Base-by-base conservation (phyloP, 2,329 filamentous ascomycete genomes). In the Orbilia javanica region DNA sequence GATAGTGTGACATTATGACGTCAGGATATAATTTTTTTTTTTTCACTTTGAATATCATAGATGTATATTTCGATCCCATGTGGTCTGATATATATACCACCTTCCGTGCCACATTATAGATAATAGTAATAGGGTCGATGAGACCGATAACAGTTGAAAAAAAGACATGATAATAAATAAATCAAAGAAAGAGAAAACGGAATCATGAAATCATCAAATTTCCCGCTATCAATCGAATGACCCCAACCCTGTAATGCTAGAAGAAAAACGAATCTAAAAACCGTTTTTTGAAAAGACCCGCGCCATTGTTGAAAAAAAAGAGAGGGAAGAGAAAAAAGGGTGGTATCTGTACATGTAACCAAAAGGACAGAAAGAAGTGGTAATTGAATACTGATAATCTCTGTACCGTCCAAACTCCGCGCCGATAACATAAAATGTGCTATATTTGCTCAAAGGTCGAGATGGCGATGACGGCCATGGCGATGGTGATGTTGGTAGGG, bases 381-480 rank as follows among this genome's bases (percentile, higher is more conserved):
- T 39, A 22, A 34, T 34, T 55, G 50, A 55, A 34, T 34, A 53
- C 4, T 20, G 1, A 46, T 4, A 18, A 46, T 46, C n/a, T n/a
- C 8, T 60, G 34, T 39, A 25, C 55, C 22, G 20, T 60, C 55
- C 55, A 27, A 60, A 60, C 55, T 60, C 55, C 55, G 20, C 55
- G 55, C 55, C 55, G 42, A 60, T 42, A 39, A 57, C 31, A 34
- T 31, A n/a, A 42, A 42, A 60, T 60, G 55, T 60, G 55, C 55
- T 42, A 8, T 20, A 25, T 34, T 36, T 18, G 8, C 27, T 29
- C 20, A 27, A 42, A n/a, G 53, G 20, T 20, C 10, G 31, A 18
- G 27, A 53, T 18, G 50, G 6, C 20, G n/a, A 46, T 18, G 8
- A 50, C n/a, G n/a, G n/a, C n/a, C n/a, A 53, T 18, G 50, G 6